phyloP scores from a whole-genome alignment of 306 rosid genomes.

The Prunus padus region DNA sequence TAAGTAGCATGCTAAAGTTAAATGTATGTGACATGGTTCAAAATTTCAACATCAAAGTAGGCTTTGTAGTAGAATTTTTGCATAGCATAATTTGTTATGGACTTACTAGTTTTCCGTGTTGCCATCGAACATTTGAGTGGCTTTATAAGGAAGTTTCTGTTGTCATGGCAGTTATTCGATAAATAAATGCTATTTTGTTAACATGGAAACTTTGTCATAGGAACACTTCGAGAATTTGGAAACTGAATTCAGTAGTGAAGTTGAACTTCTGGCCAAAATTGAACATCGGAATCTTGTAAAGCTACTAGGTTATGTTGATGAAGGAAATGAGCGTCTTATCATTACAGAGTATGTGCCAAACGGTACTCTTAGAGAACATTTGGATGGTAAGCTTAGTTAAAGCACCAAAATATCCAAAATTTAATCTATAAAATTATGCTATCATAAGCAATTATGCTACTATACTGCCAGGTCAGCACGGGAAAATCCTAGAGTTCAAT shows the following conservation, averaged over 20 bases:
- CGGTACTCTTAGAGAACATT: constrained; percentile 91
- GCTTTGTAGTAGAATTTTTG: neutral
- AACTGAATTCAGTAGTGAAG: constrained; percentile 87
- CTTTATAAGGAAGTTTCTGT: neutral
- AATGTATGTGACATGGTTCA: neutral
- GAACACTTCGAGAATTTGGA: constrained; percentile 70
- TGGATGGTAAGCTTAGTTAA: constrained; percentile 72
- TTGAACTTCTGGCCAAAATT: constrained; percentile 85
- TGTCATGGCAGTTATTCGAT: neutral
- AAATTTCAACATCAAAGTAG: neutral
- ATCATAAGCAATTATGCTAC: constrained; percentile 19
- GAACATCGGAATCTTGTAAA: constrained; percentile 95
- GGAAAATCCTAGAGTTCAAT: constrained; percentile 80
- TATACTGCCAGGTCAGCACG: constrained; percentile 62
- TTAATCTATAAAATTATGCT: constrained; percentile 16
- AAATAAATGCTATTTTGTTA: constrained; percentile 14
- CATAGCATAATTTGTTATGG: neutral
- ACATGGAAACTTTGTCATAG: constrained; percentile 41
- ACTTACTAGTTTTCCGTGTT: neutral
- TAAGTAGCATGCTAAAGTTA: neutral
- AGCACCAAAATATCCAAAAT: constrained; percentile 16
- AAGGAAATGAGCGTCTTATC: constrained; percentile 82
- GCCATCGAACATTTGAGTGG: neutral
- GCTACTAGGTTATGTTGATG: constrained; percentile 78
- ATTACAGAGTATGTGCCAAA: constrained; percentile 85